Evolutionary conservation across 441 rosid species (phyloP).

Genomic region (Erodium chrysanthum): DNA sequence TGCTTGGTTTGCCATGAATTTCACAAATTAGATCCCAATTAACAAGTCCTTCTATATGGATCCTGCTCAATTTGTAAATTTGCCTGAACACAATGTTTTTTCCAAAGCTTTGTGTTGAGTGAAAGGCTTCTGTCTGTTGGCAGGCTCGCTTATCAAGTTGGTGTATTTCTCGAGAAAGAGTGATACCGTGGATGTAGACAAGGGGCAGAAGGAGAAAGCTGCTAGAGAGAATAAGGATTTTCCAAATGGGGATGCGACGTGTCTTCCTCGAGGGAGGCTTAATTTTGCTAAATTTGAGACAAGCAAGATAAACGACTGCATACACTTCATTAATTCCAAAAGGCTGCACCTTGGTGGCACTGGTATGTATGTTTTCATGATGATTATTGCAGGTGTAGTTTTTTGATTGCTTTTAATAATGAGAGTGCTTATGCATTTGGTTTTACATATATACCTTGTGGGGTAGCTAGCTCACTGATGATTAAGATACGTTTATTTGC

Average conservation of each 20-base stretch:
- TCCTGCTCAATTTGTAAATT: background rate
- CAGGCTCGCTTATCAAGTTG: slow-evolving; percentile 4
- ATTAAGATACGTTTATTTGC: too few relatives aligned
- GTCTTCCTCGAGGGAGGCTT: slow-evolving; percentile 65
- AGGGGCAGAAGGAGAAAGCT: too few relatives aligned
- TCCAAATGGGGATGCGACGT: slow-evolving; percentile 17
- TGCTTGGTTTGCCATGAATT: background rate
- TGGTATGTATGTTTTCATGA: slow-evolving; percentile 18
- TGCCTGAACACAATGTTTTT: background rate
- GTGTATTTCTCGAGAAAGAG: background rate
- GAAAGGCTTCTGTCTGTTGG: background rate
- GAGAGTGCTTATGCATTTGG: background rate
- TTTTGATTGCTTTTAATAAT: background rate
- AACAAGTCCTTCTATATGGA: background rate
- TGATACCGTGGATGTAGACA: background rate
- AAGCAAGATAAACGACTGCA: slow-evolving; percentile 61
- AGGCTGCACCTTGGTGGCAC: slow-evolving; percentile 34
- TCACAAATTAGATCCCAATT: background rate
- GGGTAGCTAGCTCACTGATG: too few relatives aligned
- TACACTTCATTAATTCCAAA: slow-evolving; percentile 52
- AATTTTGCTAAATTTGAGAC: slow-evolving; percentile 80
- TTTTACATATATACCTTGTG: too few relatives aligned
- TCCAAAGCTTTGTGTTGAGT: background rate
- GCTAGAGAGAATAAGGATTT: slow-evolving; percentile 11
- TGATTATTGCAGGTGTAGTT: background rate